Conservation (phyloP, 2,329 filamentous ascomycete genomes). For the Aspergillus fumigatus region DNA sequence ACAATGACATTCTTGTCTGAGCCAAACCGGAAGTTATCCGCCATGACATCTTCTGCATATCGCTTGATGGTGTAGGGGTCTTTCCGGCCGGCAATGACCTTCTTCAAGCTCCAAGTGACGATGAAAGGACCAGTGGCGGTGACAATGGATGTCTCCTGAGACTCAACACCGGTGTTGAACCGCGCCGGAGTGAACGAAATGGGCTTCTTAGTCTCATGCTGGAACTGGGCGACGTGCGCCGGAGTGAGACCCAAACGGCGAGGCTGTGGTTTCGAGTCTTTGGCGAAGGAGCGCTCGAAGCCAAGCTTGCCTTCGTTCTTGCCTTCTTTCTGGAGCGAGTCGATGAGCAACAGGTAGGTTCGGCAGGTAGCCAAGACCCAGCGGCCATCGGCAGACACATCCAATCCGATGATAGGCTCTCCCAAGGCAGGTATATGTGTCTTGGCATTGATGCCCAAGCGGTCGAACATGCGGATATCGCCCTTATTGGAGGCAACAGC, state of each 20-base stretch:
- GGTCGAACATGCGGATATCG: conserved; percentile 93
- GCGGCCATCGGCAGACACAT: conserved; percentile 90
- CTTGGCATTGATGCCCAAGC: conserved; percentile 94
- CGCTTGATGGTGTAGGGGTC: conserved; percentile 95
- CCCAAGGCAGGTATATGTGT: conserved; percentile 93
- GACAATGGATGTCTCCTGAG: conserved; percentile 87
- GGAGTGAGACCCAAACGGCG: conserved; percentile 84
- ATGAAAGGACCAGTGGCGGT: conserved; percentile 96
- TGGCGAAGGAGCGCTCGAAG: conserved; percentile 88
- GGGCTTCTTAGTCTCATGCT: conserved; percentile 85
- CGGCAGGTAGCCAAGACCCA: conserved; percentile 93
- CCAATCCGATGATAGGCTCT: conserved; percentile 89
- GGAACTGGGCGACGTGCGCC: conserved; percentile 92
- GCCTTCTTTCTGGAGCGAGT: conserved; percentile 82
- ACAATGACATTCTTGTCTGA: conserved; percentile 98
- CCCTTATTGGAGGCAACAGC: conserved; percentile 97
- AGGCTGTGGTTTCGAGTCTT: conserved; percentile 89
- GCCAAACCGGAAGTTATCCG: conserved; percentile 96
- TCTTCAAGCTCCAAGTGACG: conserved; percentile 92
- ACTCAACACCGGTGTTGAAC: conserved; percentile 84
- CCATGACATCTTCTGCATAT: conserved; percentile 91
- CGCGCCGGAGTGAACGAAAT: conserved; percentile 85
- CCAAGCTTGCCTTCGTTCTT: conserved; percentile 98
- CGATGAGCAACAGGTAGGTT: conserved; percentile 91
- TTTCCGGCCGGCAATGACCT: conserved; percentile 73